Conservation (phyloP, 352 stramenopile genomes). For the Thraustochytrium striatum region DNA sequence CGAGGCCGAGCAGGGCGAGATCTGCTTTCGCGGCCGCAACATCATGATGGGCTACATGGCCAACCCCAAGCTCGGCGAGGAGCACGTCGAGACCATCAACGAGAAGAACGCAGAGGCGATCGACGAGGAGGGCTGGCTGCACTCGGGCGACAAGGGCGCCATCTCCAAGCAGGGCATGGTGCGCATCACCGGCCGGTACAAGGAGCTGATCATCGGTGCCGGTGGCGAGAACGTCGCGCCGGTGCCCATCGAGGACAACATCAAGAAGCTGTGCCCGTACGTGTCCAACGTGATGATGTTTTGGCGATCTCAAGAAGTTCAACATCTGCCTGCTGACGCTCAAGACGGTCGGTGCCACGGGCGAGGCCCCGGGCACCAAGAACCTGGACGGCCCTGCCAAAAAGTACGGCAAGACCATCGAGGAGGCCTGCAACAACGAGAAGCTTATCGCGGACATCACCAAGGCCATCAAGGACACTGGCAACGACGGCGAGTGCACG, state of each 20-base stretch:
- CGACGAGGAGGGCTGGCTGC: conserved; percentile 83
- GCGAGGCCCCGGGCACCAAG: conserved; percentile 50
- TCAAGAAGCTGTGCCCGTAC: conserved; percentile 57
- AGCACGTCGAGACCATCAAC: conserved; percentile 55
- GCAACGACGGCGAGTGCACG: conserved; percentile 58
- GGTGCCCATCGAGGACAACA: conserved; percentile 60
- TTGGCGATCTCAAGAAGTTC: conserved; percentile 62
- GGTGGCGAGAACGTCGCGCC: conserved; percentile 63
- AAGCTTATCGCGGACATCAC: conserved; percentile 50
- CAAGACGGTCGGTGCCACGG: conserved; percentile 50
- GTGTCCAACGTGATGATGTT: conserved; percentile 58
- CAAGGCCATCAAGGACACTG: conserved; percentile 52
- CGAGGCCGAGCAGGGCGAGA: conserved; percentile 87
- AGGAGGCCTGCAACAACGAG: conserved; percentile 50
- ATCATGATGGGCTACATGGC: conserved; percentile 85
- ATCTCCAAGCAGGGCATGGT: conserved; percentile 67
- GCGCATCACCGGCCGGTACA: conserved; percentile 61
- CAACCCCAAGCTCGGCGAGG: conserved; percentile 74
- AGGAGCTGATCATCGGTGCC: conserved; percentile 63
- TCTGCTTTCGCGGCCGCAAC: conserved; percentile 85
- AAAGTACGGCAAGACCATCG: conserved; percentile 40
- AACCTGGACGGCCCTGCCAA: conserved; percentile 40
- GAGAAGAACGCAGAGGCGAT: conserved; percentile 75
- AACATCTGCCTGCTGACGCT: conserved; percentile 56
- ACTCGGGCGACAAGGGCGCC: conserved; percentile 84